Base-by-base conservation (phyloP, 2,329 filamentous ascomycete genomes). In the Fusarium staphyleae region DNA sequence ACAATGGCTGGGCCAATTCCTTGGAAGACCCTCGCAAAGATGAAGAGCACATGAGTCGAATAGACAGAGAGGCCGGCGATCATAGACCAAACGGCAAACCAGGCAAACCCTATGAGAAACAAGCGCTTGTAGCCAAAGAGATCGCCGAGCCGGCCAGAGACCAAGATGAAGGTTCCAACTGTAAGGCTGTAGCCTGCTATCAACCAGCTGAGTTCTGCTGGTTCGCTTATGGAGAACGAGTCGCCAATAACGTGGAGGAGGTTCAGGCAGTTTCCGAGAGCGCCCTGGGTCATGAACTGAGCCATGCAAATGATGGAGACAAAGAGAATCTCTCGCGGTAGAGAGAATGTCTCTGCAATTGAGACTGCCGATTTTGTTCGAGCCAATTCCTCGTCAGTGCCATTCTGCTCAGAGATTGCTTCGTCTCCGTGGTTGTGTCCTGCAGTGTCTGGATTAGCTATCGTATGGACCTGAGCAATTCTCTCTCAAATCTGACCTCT, bases 1-100 rank as follows among this genome's bases (percentile, higher is more conserved):
- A 80, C 72, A 28, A 90, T 75, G 0, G 86, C 85, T 0, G 85
- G 83, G 0, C 87, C 87, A 14, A 87, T 78, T 0, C 84, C 83
- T 56, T 87, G 83, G 3, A 86, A 67, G 0, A 79, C 81, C 5
- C 84, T 76, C n/a, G 76, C 75, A 29, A 79, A 72, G 52, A 81
- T 75, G 61, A 84, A 83, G 11, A 82, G 70, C 2, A 75, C 70
- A 46, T 69, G 70, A 46, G 68, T 69, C 5, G 74, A 74, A 50
- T 77, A 78, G 40, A 67, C 65, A 1, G 70, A 67, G 0, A 75
- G 49, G 0, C 82, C 83, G 4, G 75, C 75, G 2, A 81, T 55
- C 12, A 83, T 66, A 2, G 79, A 79, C 77, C 81, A 86, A 5
- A 80, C 33, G 1, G 78, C 74, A 32, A 83, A 82, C 82, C 83